phyloP scores from a whole-genome alignment of 2,329 filamentous ascomycete genomes.

The Clarireedia monteithiana region DNA sequence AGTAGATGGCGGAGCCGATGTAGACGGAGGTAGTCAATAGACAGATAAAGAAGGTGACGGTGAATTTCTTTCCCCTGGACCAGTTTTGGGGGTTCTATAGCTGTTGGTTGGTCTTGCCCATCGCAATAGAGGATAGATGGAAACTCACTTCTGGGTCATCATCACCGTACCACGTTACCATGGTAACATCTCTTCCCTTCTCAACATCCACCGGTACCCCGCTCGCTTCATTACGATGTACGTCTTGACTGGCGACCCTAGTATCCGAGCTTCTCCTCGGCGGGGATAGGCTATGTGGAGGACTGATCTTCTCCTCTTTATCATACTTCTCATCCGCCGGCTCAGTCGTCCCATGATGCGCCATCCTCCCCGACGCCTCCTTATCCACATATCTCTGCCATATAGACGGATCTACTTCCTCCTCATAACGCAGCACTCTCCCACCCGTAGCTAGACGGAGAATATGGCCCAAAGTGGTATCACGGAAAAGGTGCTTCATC shows the following conservation, averaged over 20 bases:
- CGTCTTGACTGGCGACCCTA: neutral
- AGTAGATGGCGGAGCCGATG: conserved; percentile 42
- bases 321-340: neutral
- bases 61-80: conserved; percentile 35
- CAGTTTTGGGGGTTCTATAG: conserved; percentile 48
- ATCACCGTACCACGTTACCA: conserved; percentile 44
- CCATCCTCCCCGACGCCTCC: neutral
- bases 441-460: neutral
- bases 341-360: neutral
- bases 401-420: neutral
- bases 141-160: conserved; percentile 36
- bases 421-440: neutral
- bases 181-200: conserved; percentile 31
- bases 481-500: conserved; percentile 5
- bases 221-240: neutral
- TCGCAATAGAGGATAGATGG: neutral
- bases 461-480: neutral
- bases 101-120: conserved; percentile 23
- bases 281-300: neutral
- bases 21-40: conserved; percentile 52
- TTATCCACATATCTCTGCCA: neutral
- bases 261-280: neutral
- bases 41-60: conserved; percentile 40
- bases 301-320: neutral
- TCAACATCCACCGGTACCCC: conserved; percentile 32